A percentile compares a stretch with the other conserved stretches of the same genome.
Conservation (phyloP, 2,329 filamentous ascomycete species). For the Dactylellina sp. region DNA sequence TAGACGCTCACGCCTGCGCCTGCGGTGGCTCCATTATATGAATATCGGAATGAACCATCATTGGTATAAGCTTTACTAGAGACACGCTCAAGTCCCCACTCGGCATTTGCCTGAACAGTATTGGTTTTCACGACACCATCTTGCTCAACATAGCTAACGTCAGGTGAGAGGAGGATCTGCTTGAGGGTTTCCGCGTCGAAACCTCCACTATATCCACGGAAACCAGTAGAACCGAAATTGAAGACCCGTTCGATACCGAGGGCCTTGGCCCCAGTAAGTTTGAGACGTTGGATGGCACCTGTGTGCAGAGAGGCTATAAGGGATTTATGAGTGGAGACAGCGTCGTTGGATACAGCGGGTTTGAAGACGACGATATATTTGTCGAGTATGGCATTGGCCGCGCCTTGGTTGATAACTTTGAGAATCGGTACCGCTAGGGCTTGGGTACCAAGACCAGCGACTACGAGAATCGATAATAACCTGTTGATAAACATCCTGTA, state of each 20-base stretch:
- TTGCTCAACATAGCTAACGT: slow-evolving; percentile 39
- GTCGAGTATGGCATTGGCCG: slow-evolving; percentile 67
- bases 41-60: slow-evolving; percentile 61
- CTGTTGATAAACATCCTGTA: too few species aligned
- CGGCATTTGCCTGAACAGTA: slow-evolving; percentile 45
- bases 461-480: too few species aligned
- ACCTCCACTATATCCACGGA: slow-evolving; percentile 25
- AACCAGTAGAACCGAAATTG: slow-evolving; percentile 17
- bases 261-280: not conserved
- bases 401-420: too few species aligned
- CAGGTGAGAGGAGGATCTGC: slow-evolving; percentile 29
- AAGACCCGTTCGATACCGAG: slow-evolving; percentile 16
- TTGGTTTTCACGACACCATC: slow-evolving; percentile 1
- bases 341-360: slow-evolving; percentile 38
- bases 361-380: slow-evolving; percentile 76
- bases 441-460: too few species aligned
- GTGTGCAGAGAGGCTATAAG: too few species aligned
- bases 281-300: too few species aligned
- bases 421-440: too few species aligned
- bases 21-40: slow-evolving; percentile 58
- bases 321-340: too few species aligned
- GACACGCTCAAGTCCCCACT: slow-evolving; percentile 69
- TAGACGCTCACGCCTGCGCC: slow-evolving; percentile 62
- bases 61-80: slow-evolving; percentile 64
- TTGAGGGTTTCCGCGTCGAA: slow-evolving; percentile 24